Conservation (phyloP, 78 protist genomes). For the Mantamonas sphyraenae region DNA sequence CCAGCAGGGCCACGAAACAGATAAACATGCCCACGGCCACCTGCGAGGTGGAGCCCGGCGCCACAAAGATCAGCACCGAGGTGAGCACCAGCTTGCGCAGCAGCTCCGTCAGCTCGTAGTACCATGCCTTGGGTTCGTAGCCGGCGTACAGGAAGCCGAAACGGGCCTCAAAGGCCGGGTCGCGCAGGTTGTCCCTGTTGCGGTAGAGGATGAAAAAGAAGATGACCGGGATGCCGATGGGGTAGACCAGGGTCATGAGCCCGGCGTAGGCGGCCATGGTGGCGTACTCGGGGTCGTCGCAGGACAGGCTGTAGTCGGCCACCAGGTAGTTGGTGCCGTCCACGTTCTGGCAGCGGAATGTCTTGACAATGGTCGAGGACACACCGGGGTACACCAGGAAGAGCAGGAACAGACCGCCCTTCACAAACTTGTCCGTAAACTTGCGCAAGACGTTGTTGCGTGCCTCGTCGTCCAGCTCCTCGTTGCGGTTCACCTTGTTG, state of each 20-base stretch:
- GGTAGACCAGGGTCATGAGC: not conserved
- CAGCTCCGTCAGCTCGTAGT: conserved; percentile 1
- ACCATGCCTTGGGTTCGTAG: not conserved
- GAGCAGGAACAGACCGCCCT: not conserved
- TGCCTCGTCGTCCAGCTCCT: too few species aligned
- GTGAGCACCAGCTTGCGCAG: not conserved
- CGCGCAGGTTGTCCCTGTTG: too few species aligned
- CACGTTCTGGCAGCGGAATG: not conserved
- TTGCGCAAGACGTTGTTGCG: too few species aligned
- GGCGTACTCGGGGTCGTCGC: not conserved
- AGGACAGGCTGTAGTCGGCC: not conserved
- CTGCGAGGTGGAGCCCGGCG: not conserved
- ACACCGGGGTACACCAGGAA: not conserved
- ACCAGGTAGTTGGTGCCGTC: not conserved
- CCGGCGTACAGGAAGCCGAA: not conserved
- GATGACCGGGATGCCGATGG: not conserved
- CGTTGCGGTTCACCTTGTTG: too few species aligned
- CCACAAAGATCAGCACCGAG: not conserved
- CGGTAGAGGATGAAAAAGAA: not conserved
- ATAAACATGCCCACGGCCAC: not conserved
- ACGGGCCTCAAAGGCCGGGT: too few species aligned
- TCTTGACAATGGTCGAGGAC: not conserved
- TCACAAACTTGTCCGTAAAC: too few species aligned
- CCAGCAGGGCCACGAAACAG: not conserved
- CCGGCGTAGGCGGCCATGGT: not conserved